Evolutionary conservation across 306 rosid species (phyloP).

Genomic region (Begonia masoniana): DNA sequence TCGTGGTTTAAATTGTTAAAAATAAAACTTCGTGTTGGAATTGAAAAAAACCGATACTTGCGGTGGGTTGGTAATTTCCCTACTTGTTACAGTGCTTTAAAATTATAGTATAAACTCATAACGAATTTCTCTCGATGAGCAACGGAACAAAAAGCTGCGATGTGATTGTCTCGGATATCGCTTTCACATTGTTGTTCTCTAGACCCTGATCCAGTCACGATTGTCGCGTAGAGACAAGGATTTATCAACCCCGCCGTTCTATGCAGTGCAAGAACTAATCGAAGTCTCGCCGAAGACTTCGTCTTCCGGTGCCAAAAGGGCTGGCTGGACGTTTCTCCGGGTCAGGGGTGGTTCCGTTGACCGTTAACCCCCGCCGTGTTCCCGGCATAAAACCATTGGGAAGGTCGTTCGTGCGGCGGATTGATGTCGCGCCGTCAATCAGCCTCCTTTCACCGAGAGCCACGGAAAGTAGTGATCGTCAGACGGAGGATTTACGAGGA

Average conservation of each 20-base stretch:
- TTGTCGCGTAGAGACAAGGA: slow-evolving; percentile 56
- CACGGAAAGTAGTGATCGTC: slow-evolving; percentile 58
- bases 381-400: slow-evolving; percentile 85
- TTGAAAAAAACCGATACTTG: too few relatives aligned
- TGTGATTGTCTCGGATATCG: slow-evolving; percentile 16
- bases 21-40: too few relatives aligned
- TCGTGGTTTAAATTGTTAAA: too few relatives aligned
- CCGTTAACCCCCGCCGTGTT: slow-evolving; percentile 44
- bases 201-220: slow-evolving; percentile 96
- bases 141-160: slow-evolving; percentile 13
- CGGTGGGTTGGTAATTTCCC: too few relatives aligned
- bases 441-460: slow-evolving; percentile 95
- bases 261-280: slow-evolving; percentile 73
- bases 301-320: slow-evolving; percentile 41
- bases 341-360: slow-evolving; percentile 40
- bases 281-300: slow-evolving; percentile 56
- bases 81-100: neutral
- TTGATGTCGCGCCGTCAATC: slow-evolving; percentile 54
- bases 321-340: slow-evolving; percentile 48
- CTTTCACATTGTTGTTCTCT: slow-evolving; percentile 30
- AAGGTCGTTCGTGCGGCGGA: slow-evolving; percentile 73
- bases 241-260: slow-evolving; percentile 20
- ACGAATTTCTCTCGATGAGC: neutral
- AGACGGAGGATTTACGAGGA: slow-evolving; percentile 60
- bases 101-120: slow-evolving; percentile 8